Conservation (phyloP, 345 rosid genomes). For the Passiflora organensis region DNA sequence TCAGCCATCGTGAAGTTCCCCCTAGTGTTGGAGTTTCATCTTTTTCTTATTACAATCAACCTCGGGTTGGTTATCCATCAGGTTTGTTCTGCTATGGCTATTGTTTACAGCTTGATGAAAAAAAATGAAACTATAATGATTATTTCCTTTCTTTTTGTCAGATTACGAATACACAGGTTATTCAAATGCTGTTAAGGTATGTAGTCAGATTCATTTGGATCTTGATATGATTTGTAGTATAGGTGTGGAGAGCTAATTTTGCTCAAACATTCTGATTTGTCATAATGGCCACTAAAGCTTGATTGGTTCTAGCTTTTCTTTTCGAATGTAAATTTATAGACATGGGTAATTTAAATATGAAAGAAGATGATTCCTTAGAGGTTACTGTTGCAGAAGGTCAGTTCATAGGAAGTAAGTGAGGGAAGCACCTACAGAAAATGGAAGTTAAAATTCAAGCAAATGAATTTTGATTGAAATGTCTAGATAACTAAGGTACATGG, state of each 20-base stretch:
- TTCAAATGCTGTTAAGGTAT: slow-evolving; percentile 16
- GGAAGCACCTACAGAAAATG: too few relatives aligned
- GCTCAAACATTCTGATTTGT: background rate
- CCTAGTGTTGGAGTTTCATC: slow-evolving; percentile 10
- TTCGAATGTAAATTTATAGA: too few relatives aligned
- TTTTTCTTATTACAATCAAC: slow-evolving; percentile 10
- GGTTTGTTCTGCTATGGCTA: slow-evolving; percentile 5
- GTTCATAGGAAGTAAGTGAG: too few relatives aligned
- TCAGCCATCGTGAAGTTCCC: slow-evolving; percentile 3
- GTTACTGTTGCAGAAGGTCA: too few relatives aligned
- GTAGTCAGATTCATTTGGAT: background rate
- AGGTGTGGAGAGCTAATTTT: background rate
- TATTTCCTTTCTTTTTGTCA: slow-evolving; percentile 5
- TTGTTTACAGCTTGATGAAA: slow-evolving; percentile 1
- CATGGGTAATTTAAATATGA: background rate
- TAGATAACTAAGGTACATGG: too few relatives aligned
- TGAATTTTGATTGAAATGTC: too few relatives aligned
- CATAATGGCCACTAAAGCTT: background rate
- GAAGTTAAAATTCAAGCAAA: too few relatives aligned
- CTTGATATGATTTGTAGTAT: background rate
- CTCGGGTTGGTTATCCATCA: slow-evolving; percentile 5
- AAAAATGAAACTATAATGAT: too few relatives aligned
- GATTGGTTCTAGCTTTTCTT: background rate
- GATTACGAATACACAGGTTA: slow-evolving; percentile 10
- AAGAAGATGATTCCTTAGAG: too few relatives aligned